Evolutionary conservation across 2,329 filamentous ascomycete genomes (phyloP), one percentile per base, ranked within the genome.

Genomic region (Zelopaecilomyces penicillatus): DNA sequence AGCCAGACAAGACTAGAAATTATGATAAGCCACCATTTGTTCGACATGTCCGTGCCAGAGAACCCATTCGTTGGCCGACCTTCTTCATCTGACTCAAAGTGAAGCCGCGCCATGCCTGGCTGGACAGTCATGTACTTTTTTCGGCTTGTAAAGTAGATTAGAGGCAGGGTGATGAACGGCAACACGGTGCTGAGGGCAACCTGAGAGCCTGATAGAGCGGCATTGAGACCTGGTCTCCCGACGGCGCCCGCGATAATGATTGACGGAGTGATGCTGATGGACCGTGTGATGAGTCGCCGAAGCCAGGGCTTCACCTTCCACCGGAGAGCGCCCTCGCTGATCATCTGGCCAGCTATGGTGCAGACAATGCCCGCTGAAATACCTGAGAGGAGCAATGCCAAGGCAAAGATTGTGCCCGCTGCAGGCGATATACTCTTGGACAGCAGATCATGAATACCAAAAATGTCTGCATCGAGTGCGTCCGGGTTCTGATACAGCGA

Each of bases 281-380:
- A 78, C 28, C 88, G 77, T 0, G 88, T 94, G 41, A 91, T 64
- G 4, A 94, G 73, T 8, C 88, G 76, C 3, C 88, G 82, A 7
- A 90, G 57, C 88, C 88, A 95, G 0, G 88, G 88, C 49, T 73
- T 73, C 30, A 90, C 64, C 5, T 67, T 78, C 85, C 87, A 89
- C 39, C 80, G 78, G 37, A 95, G 63, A 49, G 88, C 86, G 5
- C 88, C 88, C 61, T 94, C 88, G 50, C 80, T 83, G 26, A 95
- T 83, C 82, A 95, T 93, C 62, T 95, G 88, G 0, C 88, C 88
- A 0, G 88, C 78, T 53, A 95, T 93, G 1, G 89, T 95, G 66
- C 88, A 94, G 3, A 94, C 83, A 32, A 95, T 87, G 5, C 88
- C 88, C 0, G 88, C 88, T 0, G 82, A 87, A 9, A 87, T 76